Evolutionary conservation across 768 basidiomycete genomes (phyloP), one percentile per base, ranked within the genome.

Genomic region (Mycena rebaudengoi): DNA sequence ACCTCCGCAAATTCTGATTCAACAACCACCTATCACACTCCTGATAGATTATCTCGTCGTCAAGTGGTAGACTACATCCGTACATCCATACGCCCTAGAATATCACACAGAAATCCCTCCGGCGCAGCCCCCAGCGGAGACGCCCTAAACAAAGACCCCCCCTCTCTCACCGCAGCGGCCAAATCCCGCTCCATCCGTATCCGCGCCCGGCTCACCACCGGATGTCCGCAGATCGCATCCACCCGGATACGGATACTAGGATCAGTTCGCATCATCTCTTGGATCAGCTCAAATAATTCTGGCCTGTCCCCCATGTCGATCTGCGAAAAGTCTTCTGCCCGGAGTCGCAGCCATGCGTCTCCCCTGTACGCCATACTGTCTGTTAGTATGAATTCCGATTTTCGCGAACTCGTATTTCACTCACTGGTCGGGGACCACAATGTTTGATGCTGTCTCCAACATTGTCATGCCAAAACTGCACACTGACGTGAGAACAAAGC

Each of bases 401-500:
- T 28, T 44, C 68, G 53, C 58, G 59, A 64, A 64, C 60, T 56
- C 46, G 64, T 64, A 41, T 55, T 65, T 66, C 57, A 88, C 95
- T 83, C 73, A 94, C 95, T 92, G 96, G 80, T 96, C 95, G 78
- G 98, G 98, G 45, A 99, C 94, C 52, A 98, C 88, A 71, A 99
- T 95, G 74, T 99, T 99, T 65, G 94, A 87, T 53, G 96, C 92
- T 56, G 94, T 91, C 83, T 99, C 98, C 54, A 99, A 86, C 79
- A 98, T 89, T 65, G 94, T 92, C 86, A 99, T 93, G 58, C 98
- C 98, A 74, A 99, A 86, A 79, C 96, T 96, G 74, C 70, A 66
- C 61, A 32, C 48, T 71, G 75, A 78, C 78, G 76, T 86, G 79
- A 85, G 81, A 80, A 60, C 25, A 77, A 60, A 69, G n/a, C n/a